Conservation (phyloP, 345 rosid species). For the Schrenkiella parvula region DNA sequence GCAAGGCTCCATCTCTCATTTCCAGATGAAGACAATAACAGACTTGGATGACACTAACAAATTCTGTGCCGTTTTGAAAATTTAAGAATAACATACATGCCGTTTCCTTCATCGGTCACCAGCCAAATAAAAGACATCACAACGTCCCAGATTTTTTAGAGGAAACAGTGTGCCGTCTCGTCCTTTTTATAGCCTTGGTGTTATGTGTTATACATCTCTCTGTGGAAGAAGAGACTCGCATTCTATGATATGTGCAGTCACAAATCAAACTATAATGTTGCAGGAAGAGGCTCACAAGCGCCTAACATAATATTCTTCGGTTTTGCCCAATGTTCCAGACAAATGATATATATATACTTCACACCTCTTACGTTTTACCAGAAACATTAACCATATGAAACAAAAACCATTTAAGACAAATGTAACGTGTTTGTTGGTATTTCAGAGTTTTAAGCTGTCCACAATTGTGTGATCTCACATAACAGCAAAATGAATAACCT, state of each 20-base stretch:
- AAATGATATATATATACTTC: not conserved
- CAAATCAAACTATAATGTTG: not conserved
- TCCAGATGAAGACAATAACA: constrained; percentile 8
- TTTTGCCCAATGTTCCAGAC: not conserved
- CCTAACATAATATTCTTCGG: too few species aligned
- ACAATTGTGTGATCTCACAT: too few species aligned
- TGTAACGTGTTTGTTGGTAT: too few species aligned
- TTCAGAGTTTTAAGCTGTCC: too few species aligned
- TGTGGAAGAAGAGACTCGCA: not conserved
- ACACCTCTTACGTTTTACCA: not conserved
- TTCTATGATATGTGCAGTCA: not conserved
- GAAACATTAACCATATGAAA: not conserved
- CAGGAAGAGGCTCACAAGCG: not conserved
- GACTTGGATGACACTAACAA: not conserved
- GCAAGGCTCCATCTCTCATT: not conserved
- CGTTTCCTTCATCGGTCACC: not conserved
- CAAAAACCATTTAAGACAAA: too few species aligned
- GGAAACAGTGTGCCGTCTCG: constrained; percentile 12
- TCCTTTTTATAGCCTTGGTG: not conserved
- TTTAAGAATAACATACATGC: not conserved
- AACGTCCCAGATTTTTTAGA: not conserved
- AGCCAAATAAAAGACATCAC: not conserved
- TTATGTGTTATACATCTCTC: too few species aligned
- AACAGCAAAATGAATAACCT: not conserved
- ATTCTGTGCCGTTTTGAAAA: not conserved